phyloP scores from a whole-genome alignment of 768 basidiomycete genomes.

The Pulveroboletus frians region DNA sequence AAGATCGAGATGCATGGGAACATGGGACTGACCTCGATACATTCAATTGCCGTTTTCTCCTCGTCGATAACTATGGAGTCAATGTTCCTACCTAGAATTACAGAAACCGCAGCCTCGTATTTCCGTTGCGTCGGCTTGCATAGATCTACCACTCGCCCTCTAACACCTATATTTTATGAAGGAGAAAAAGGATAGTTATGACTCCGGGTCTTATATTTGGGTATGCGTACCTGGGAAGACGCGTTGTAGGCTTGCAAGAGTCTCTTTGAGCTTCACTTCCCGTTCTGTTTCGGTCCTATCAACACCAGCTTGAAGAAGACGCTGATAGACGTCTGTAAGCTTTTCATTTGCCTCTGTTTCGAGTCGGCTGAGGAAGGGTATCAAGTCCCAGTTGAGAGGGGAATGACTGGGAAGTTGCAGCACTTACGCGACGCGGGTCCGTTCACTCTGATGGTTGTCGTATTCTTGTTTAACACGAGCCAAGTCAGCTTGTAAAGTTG shows the following conservation, averaged over 20 bases:
- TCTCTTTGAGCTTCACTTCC: slow-evolving; percentile 82
- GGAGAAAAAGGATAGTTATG: background rate
- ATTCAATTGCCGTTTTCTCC: slow-evolving; percentile 95
- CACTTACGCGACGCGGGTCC: slow-evolving; percentile 64
- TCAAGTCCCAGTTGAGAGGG: background rate
- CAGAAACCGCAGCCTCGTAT: slow-evolving; percentile 88
- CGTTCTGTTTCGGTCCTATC: slow-evolving; percentile 84
- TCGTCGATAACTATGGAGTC: slow-evolving; percentile 96
- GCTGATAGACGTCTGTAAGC: slow-evolving; percentile 71
- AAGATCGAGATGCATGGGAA: background rate
- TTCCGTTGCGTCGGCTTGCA: slow-evolving; percentile 92
- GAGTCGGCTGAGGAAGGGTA: slow-evolving; percentile 54
- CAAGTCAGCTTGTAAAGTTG: slow-evolving; percentile 55
- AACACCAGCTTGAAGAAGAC: slow-evolving; percentile 85
- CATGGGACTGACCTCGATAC: slow-evolving; percentile 69
- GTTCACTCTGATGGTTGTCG: slow-evolving; percentile 81
- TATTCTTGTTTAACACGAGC: slow-evolving; percentile 66
- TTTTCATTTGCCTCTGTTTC: slow-evolving; percentile 93
- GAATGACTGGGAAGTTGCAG: background rate
- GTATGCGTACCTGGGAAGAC: slow-evolving; percentile 74
- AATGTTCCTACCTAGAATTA: slow-evolving; percentile 89
- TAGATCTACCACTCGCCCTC: slow-evolving; percentile 87
- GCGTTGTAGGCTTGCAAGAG: slow-evolving; percentile 72
- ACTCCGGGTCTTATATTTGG: background rate
- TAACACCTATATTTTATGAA: slow-evolving; percentile 54